A percentile compares a stretch with the other conserved stretches of the same genome.
phyloP scores from a whole-genome alignment of 1,284 basidiomycete species.

The Cutaneotrichosporon sp. region DNA sequence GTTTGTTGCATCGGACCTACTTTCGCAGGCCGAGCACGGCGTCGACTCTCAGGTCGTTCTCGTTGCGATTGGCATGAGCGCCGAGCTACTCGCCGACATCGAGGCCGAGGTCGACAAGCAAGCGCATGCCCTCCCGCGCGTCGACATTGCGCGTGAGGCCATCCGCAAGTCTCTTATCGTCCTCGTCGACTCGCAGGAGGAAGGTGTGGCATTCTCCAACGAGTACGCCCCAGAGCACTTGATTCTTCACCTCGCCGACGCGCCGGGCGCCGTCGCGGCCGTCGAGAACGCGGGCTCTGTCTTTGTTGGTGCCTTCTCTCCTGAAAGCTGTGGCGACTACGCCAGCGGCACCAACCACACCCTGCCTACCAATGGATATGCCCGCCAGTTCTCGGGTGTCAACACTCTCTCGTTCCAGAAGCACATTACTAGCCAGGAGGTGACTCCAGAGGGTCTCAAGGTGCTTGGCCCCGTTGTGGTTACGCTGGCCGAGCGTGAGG shows the following conservation, averaged over 20 bases:
- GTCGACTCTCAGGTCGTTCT: slow-evolving; percentile 97
- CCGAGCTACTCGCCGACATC: slow-evolving; percentile 63
- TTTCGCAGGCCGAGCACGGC: slow-evolving; percentile 97
- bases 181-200: slow-evolving; percentile 59
- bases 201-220: slow-evolving; percentile 86
- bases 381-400: slow-evolving; percentile 95
- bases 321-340: slow-evolving; percentile 88
- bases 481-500: slow-evolving; percentile 89
- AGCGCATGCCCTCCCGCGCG: slow-evolving; percentile 77
- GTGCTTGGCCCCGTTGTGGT: slow-evolving; percentile 82
- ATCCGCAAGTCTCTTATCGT: slow-evolving; percentile 90
- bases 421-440: slow-evolving; percentile 93
- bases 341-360: slow-evolving; percentile 99
- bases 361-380: slow-evolving; percentile 88
- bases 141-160: slow-evolving; percentile 85
- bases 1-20: slow-evolving; percentile 92
- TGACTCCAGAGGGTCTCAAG: slow-evolving; percentile 72
- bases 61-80: slow-evolving; percentile 67
- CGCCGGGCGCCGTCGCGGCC: slow-evolving; percentile 59
- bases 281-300: slow-evolving; percentile 92
- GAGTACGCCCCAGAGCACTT: slow-evolving; percentile 97
- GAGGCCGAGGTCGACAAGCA: slow-evolving; percentile 83
- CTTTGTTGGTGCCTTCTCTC: slow-evolving; percentile 89
- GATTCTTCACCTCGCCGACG: slow-evolving; percentile 76
- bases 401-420: slow-evolving; percentile 98